Conservation (phyloP, 2,329 filamentous ascomycete genomes). For the Shiraia sp. region DNA sequence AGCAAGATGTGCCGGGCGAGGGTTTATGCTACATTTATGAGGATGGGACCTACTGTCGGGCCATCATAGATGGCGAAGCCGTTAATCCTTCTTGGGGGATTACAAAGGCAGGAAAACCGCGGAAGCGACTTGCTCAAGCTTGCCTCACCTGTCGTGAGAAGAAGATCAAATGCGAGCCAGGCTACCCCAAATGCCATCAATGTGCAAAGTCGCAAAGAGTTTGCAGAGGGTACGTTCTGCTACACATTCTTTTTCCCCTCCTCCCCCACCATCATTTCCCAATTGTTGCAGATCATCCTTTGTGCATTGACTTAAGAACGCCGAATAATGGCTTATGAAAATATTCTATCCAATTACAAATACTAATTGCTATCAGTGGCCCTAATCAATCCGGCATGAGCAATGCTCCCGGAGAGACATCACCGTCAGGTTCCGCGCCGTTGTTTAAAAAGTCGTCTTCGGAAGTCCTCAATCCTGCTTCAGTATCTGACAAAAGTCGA, state of each 20-base stretch:
- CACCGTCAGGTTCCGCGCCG: conserved; percentile 34
- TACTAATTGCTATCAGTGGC: conserved; percentile 35
- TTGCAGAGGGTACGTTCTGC: conserved; percentile 66
- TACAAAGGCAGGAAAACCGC: conserved; percentile 90
- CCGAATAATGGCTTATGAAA: conserved; percentile 20
- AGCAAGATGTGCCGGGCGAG: conserved; percentile 70
- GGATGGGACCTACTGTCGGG: conserved; percentile 80
- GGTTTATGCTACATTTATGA: conserved; percentile 85
- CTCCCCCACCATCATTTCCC: too few relatives aligned
- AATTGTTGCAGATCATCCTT: too few relatives aligned
- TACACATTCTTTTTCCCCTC: conserved; percentile 1
- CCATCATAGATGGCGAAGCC: conserved; percentile 79
- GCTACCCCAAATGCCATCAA: conserved; percentile 83
- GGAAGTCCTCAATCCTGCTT: conserved; percentile 35
- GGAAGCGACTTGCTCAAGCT: conserved; percentile 89
- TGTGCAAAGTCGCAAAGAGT: conserved; percentile 88
- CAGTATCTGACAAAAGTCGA: conserved; percentile 32
- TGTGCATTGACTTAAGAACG: conserved; percentile 28
- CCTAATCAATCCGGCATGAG: conserved; percentile 35
- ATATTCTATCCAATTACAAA: conserved; percentile 34
- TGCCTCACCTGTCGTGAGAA: conserved; percentile 93
- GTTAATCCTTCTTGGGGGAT: conserved; percentile 94
- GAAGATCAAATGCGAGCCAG: conserved; percentile 96
- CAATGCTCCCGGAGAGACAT: conserved; percentile 39
- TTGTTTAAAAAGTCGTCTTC: conserved; percentile 37